Percentiles rank a stretch among this genome's conserved stretches.
phyloP scores from a whole-genome alignment of 768 basidiomycete genomes.

The Tricholoma flavovirens region DNA sequence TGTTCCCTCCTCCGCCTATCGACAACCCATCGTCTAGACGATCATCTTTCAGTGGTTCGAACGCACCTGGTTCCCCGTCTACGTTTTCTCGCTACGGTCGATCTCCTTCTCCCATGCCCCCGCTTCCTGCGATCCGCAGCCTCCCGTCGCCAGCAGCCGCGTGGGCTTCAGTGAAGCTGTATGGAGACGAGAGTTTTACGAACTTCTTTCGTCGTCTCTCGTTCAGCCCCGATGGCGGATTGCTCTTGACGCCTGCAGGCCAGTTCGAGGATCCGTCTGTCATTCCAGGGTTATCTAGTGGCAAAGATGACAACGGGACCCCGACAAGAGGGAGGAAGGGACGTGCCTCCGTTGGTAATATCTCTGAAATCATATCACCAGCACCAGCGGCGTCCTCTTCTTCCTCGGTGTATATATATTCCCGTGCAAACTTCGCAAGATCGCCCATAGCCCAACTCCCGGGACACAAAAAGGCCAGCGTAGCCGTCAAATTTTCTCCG shows the following conservation, averaged over 20 bases:
- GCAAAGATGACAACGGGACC: conserved; percentile 31
- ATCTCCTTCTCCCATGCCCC: conserved; percentile 86
- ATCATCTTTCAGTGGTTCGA: conserved; percentile 76
- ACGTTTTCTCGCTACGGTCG: conserved; percentile 63
- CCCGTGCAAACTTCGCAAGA: conserved; percentile 87
- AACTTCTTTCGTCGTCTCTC: conserved; percentile 94
- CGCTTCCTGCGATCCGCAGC: conserved; percentile 87
- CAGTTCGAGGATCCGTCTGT: conserved; percentile 92
- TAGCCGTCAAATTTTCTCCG: conserved; percentile 92
- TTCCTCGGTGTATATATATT: conserved; percentile 87
- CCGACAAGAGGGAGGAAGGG: conserved; percentile 56
- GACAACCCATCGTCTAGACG: conserved; percentile 53
- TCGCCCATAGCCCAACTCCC: conserved; percentile 93
- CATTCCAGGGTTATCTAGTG: conserved; percentile 21
- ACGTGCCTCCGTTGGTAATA: conserved; percentile 32
- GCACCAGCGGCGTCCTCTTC: conserved; percentile 28
- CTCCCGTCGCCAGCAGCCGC: conserved; percentile 40
- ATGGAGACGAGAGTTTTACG: conserved; percentile 92
- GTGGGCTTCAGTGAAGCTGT: conserved; percentile 72
- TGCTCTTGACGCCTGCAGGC: conserved; percentile 93
- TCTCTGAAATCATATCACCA: conserved; percentile 30
- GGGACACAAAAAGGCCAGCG: conserved; percentile 92
- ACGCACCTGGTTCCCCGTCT: conserved; percentile 72
- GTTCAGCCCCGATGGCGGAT: conserved; percentile 92
- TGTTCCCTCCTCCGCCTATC: conserved; percentile 64